A percentile compares a stretch with the other conserved stretches of the same genome.
Evolutionary conservation across 202 grass and related monocot genomes (phyloP).

Genomic region (Bolboschoenoplectus hybrid): DNA sequence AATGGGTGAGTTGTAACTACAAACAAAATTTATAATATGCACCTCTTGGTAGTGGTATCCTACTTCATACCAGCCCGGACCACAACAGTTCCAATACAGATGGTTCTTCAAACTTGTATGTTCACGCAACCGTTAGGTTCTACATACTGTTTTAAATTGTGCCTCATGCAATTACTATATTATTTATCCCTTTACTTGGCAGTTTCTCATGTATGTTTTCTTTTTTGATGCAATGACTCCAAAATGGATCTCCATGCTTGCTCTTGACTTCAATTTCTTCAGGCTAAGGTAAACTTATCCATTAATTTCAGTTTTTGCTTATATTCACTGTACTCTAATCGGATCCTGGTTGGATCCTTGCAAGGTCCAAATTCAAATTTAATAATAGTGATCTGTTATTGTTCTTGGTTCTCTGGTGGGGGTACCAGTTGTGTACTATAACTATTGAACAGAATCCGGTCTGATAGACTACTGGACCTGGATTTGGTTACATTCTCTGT

Average conservation of each 20-base stretch:
- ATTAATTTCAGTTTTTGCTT: constrained; percentile 15
- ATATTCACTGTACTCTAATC: constrained; percentile 8
- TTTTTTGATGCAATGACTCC: constrained; percentile 13
- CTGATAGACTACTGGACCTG: constrained; percentile 1
- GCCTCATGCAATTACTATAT: neutral
- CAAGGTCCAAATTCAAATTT: neutral
- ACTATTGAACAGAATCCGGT: neutral
- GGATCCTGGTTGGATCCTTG: neutral
- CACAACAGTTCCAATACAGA: constrained; percentile 15
- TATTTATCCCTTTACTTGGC: neutral
- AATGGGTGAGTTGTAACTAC: constrained; percentile 67
- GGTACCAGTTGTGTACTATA: neutral
- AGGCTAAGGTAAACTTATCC: constrained; percentile 75
- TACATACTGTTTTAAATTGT: constrained; percentile 12
- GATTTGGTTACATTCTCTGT: constrained; percentile 33
- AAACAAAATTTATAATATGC: constrained; percentile 13
- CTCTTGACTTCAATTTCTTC: constrained; percentile 33
- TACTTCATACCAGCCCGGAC: neutral
- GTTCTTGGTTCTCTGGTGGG: neutral
- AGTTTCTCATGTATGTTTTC: constrained; percentile 30
- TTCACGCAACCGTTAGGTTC: constrained; percentile 13
- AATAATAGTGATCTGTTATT: neutral
- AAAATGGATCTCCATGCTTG: constrained; percentile 34
- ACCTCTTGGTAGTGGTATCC: neutral
- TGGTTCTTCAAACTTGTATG: constrained; percentile 21